Evolutionary conservation across 2,329 filamentous ascomycete genomes (phyloP), one percentile per base, ranked within the genome.

Genomic region (Lithohypha guttulata): DNA sequence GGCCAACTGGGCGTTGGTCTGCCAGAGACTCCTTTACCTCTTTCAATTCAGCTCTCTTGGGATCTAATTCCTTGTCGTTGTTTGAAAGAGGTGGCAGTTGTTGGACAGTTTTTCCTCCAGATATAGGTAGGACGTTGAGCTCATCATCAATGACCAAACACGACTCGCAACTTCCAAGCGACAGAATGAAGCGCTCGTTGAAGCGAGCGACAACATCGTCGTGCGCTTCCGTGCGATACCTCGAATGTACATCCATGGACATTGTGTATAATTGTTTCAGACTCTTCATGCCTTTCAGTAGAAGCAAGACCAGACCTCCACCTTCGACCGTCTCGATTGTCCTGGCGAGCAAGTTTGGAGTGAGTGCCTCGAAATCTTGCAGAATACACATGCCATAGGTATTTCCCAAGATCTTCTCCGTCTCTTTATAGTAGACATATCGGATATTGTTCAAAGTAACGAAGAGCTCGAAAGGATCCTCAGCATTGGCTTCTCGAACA

Each of bases 401-500:
- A 61, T 96, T 93, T 59, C 91, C 91, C 41, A 96, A 65, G 56
- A 98, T 95, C 70, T 95, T 96, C 56, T 98, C 91, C 19, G 91
- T 96, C 67, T 98, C 91, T 65, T 98, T 98, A 70, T 98, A 98
- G 71, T 94, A 98, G 42, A 91, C 85, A 73, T 98, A 98, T 61
- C 91, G 83, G 59, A 98, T 94, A 62, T 95, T 86, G 66, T 96
- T 84, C 42, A 94, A 78, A 42, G 86, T 91, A 53, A 96, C 81
- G 64, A 96, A 98, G 39, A 96, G 75, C 65, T 98, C 91, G 67
- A 98, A 98, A 0, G 91, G 83, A 58, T 98, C 91, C 58, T 93
- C 85, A 39, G 78, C 75, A 61, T 98, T 94, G 46, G 83, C 77
- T 62, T 98, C 91, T 56, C 93, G 77, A 50, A 87, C 85, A 30